Evolutionary conservation across 768 basidiomycete genomes (phyloP).

Genomic region (Gymnopilus dilepis): DNA sequence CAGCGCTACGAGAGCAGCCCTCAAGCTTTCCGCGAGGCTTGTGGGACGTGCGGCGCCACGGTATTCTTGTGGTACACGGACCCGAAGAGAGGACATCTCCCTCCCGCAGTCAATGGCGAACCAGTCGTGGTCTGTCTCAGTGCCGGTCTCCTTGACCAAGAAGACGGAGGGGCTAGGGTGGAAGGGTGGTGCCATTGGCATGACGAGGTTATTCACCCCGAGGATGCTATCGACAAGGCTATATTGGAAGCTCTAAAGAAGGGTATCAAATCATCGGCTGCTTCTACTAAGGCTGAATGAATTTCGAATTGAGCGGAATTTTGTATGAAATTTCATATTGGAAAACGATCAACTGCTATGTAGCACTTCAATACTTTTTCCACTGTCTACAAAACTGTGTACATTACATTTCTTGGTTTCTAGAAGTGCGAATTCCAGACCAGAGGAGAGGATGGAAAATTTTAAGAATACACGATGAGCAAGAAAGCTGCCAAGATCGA

Average conservation of each 20-base stretch:
- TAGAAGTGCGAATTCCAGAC: too few species aligned
- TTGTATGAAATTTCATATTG: too few species aligned
- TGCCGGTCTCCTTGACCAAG: conserved; percentile 24
- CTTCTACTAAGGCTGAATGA: neutral
- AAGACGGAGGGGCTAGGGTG: conserved; percentile 22
- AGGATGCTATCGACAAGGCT: conserved; percentile 21
- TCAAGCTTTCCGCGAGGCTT: conserved; percentile 33
- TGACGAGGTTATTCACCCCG: conserved; percentile 21
- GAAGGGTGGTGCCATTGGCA: conserved; percentile 26
- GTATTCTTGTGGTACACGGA: conserved; percentile 32
- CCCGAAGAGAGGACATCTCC: conserved; percentile 3
- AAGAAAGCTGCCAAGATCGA: too few species aligned
- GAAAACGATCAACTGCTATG: too few species aligned
- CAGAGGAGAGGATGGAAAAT: too few species aligned
- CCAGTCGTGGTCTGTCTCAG: conserved; percentile 16
- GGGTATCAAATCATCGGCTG: conserved; percentile 9
- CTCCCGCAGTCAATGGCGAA: conserved; percentile 10
- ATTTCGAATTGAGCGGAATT: neutral
- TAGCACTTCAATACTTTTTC: too few species aligned
- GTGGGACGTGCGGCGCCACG: conserved; percentile 36
- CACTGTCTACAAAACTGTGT: too few species aligned
- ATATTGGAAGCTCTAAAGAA: conserved; percentile 21
- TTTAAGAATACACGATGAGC: too few species aligned
- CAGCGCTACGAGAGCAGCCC: conserved; percentile 29
- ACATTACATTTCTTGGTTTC: too few species aligned